A percentile compares a stretch with the other conserved stretches of the same genome.
Evolutionary conservation across 2,329 filamentous ascomycete genomes (phyloP).

Genomic region (Westerdykella ornata): DNA sequence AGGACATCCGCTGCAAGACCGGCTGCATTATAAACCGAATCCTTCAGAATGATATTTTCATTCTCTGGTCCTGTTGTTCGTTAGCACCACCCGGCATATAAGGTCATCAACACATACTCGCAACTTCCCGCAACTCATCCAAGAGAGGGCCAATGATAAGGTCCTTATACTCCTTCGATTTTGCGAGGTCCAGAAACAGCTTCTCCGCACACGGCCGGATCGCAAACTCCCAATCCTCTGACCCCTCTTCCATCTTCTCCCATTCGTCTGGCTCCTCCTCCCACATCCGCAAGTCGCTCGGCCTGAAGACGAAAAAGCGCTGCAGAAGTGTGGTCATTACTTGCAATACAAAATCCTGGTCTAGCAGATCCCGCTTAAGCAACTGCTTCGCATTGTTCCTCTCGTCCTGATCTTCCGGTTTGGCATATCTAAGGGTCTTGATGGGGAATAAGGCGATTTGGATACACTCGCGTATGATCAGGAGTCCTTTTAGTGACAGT

Average conservation of each 20-base stretch:
- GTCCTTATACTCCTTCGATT: constrained; percentile 68
- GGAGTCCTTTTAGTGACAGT: constrained; percentile 72
- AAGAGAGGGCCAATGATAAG: constrained; percentile 73
- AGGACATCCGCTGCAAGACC: constrained; percentile 76
- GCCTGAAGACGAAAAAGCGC: constrained; percentile 79
- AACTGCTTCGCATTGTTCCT: constrained; percentile 61
- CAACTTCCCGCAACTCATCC: constrained; percentile 72
- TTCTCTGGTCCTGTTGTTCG: constrained; percentile 46
- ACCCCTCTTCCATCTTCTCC: constrained; percentile 83
- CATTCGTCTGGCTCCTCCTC: constrained; percentile 92
- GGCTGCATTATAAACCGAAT: constrained; percentile 90
- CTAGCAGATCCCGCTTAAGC: constrained; percentile 69
- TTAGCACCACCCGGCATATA: constrained; percentile 10
- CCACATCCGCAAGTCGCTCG: constrained; percentile 83
- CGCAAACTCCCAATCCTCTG: constrained; percentile 79
- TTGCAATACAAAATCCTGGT: constrained; percentile 66
- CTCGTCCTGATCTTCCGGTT: constrained; percentile 67
- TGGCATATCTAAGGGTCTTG: constrained; percentile 78
- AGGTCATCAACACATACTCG: constrained; percentile 45
- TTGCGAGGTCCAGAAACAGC: constrained; percentile 79
- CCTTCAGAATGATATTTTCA: constrained; percentile 73
- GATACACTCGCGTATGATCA: constrained; percentile 74
- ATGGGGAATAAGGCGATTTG: constrained; percentile 76
- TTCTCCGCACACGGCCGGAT: constrained; percentile 90
- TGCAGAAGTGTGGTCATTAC: constrained; percentile 73